Base-by-base conservation (phyloP, 257 asterid genomes). In the Przewalskia tangutica region DNA sequence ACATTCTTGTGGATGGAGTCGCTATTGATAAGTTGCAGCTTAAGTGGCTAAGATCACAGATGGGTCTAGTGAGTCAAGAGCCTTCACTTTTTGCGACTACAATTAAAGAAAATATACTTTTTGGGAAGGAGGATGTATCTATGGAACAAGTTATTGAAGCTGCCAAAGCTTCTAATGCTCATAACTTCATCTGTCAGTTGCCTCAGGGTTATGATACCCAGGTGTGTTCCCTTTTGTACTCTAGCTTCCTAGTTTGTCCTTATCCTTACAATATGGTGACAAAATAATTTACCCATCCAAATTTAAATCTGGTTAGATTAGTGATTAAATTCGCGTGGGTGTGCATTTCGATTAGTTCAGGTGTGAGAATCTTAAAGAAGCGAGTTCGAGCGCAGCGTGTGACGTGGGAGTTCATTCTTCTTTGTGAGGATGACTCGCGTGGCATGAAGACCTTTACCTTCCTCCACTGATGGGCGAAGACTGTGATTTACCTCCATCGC, bases 51-150 rank as follows among this genome's bases (percentile, higher is more conserved):
- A 92, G 99, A 89, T 91, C 97, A 6, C 98, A 91, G 81, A 95
- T 94, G 99, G 99, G 99, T 32, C 82, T 95, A 73, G 98, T 95
- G 14, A 95, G 99, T 84, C 99, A 95, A 62, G 99, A 95, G 86
- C 99, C 99, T 4, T 95, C 97, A 3, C 91, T 95, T 6, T 95
- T 94, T 65, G 99, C 97, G 1, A 94, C 98, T 36, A 86, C 97
- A 2, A 94, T 95, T 54, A 94, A 90, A 80, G 99, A 95, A 79
- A 95, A 95, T 55, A 92, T 95, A 83, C 86, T 94, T 67, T 94
- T 95, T 36, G 99, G 99, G 38, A 94, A 94, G 82, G 98, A 95
- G 77, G 92, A 92, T 70, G 99, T 97, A 1, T 81, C 97, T 0
- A 58, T 85, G 85, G 95, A 94, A 58, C 97, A 94, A 71, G 97